These are phyloP conservation scores for Blastocystis sp. DNA, from an alignment of 352 stramenopile species.

Conservation along the genomic window DNA sequence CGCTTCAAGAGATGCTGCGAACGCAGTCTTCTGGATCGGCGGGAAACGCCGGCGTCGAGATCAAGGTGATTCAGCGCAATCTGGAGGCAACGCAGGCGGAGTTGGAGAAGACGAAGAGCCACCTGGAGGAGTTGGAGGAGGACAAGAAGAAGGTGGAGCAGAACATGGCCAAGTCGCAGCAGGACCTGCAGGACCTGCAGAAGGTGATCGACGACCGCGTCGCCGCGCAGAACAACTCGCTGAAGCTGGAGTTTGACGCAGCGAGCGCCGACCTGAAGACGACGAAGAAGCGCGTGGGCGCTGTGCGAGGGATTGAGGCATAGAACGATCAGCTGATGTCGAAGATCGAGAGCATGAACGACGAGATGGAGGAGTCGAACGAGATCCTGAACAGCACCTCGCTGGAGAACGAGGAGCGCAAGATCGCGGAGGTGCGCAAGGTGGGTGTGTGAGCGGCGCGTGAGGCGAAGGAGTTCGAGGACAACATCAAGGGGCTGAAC, in stretches of 20 bases:
- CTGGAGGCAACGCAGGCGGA: slow-evolving; percentile 53
- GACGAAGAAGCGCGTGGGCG: neutral
- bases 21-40: neutral
- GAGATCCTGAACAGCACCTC: neutral
- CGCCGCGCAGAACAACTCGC: neutral
- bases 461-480: slow-evolving; percentile 7
- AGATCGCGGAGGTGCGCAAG: neutral
- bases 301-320: neutral
- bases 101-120: slow-evolving; percentile 17
- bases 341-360: neutral
- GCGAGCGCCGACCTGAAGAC: neutral
- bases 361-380: slow-evolving; percentile 26
- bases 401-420: slow-evolving; percentile 15
- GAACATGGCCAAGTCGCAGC: slow-evolving; percentile 36
- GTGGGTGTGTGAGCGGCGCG: no score
- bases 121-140: slow-evolving; percentile 8
- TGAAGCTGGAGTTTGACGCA: slow-evolving; percentile 37
- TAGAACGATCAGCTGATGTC: slow-evolving; percentile 31
- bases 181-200: slow-evolving; percentile 37
- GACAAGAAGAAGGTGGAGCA: slow-evolving; percentile 55
- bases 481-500: slow-evolving; percentile 16
- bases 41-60: neutral
- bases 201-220: slow-evolving; percentile 15
- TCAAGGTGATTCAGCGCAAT: slow-evolving; percentile 58
- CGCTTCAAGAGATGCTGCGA: slow-evolving; percentile 66